phyloP scores from a whole-genome alignment of 169 alveolate species.

The Plasmodium falciparum region DNA sequence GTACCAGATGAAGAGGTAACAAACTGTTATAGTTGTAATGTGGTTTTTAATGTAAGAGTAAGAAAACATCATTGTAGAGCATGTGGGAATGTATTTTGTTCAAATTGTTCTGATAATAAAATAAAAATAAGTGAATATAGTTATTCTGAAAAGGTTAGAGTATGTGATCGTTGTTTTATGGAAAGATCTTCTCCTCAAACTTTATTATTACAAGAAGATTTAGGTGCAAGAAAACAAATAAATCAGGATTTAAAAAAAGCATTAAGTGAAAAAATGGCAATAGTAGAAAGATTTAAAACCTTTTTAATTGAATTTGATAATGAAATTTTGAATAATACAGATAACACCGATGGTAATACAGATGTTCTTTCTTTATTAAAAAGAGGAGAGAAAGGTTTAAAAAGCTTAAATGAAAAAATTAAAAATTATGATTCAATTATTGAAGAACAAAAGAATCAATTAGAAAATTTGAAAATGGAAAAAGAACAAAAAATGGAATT shows the following conservation, averaged over 20 bases:
- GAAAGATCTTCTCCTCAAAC: conserved; percentile 84
- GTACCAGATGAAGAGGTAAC: conserved; percentile 77
- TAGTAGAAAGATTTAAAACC: conserved; percentile 83
- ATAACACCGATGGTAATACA: conserved; percentile 8
- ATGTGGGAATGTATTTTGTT: conserved; percentile 75
- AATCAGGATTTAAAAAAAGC: conserved; percentile 84
- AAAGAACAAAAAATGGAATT: conserved; percentile 72
- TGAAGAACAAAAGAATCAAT: conserved; percentile 63
- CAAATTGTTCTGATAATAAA: conserved; percentile 75
- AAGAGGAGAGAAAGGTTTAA: conserved; percentile 71
- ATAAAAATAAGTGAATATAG: conserved; percentile 46
- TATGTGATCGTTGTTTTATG: conserved; percentile 82
- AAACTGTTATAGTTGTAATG: conserved; percentile 68
- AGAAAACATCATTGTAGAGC: conserved; percentile 77
- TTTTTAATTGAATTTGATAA: conserved; percentile 81
- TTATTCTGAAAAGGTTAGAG: conserved; percentile 74
- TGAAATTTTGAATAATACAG: conserved; percentile 65
- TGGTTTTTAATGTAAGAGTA: conserved; percentile 58
- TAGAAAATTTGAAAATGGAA: conserved; percentile 57
- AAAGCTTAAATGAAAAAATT: conserved; percentile 48
- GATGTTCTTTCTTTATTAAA: conserved; percentile 47
- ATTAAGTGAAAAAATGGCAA: conserved; percentile 80
- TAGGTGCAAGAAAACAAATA: conserved; percentile 84
- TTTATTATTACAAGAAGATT: conserved; percentile 86
- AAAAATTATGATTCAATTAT: conserved; percentile 49